Base-by-base conservation (phyloP, 371 early-diverging fungal species). In the Polyrhizophydium stewartii region DNA sequence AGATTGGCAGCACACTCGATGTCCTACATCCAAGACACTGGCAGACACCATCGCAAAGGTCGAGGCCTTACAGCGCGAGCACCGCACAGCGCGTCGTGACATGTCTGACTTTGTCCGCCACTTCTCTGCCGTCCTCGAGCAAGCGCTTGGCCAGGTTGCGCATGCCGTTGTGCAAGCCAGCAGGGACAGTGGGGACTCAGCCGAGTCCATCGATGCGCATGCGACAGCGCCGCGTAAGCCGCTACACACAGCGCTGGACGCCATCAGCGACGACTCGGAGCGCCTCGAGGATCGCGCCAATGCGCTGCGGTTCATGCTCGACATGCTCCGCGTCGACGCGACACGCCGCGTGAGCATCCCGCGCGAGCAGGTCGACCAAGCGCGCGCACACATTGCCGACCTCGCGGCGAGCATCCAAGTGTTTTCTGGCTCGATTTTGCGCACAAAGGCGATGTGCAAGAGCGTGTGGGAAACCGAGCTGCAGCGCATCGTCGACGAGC, bases 381-480 rank as follows among this genome's bases (percentile, higher is more conserved):
- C 16, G 3, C 57, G 47, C n/a, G 28, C 19, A n/a, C 47, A 22
- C 31, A 37, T 25, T 57, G 45, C 13, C 21, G 5, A 16, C 27
- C 30, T 17, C 32, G 24, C 30, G n/a, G 56, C 21, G 21, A 24
- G 28, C 21, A 21, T 56, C 25, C n/a, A 21, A 3, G 46, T 21
- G 7, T 40, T 64, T 35, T 17, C 22, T 5, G 56, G 59, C 3
- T 30, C 21, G 6, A 25, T 60, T 22, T 57, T 13, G 21, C 16
- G 6, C 19, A 46, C 45, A 16, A 31, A 56, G 43, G 50, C 66
- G 33, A 31, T 10, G 37, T 68, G 68, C 65, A 71, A 68, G 53
- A n/a, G 25, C 33, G 40, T 46, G 21, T 71, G 71, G 71, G 71
- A 63, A 37, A 47, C 9, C 5, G 71, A 68, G 50, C 60, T 71